Percentiles rank a stretch among this genome's conserved stretches.
These are phyloP conservation scores for Boletus reticulatus DNA, from an alignment of 768 basidiomycete species.

Conservation along the genomic window DNA sequence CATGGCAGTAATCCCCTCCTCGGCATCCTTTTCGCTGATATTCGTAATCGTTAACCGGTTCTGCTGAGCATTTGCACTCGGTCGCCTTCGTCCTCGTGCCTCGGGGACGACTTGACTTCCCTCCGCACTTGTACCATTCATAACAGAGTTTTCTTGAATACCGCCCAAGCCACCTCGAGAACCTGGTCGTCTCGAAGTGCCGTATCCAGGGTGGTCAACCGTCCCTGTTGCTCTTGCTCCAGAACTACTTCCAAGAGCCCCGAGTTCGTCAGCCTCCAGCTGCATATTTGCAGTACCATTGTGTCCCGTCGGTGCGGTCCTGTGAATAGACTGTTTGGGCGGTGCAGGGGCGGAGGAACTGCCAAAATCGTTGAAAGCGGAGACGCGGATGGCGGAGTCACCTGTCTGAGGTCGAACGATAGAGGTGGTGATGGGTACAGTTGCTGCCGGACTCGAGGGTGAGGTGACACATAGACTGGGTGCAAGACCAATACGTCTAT, in stretches of 20 bases:
- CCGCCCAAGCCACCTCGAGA: constrained; percentile 19
- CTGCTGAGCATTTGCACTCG: constrained; percentile 26
- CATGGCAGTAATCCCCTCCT: constrained; percentile 19
- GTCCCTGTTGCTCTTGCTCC: constrained; percentile 15
- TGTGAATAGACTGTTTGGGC: constrained; percentile 23
- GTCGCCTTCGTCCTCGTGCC: constrained; percentile 31
- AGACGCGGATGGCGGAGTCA: constrained; percentile 16
- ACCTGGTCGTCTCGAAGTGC: constrained; percentile 12
- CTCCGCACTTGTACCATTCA: constrained; percentile 3
- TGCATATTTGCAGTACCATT: constrained; percentile 16
- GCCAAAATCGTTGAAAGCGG: constrained; percentile 7
- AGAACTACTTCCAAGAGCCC: constrained; percentile 13
- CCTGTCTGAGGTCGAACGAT: constrained; percentile 20
- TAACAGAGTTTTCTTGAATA: constrained; percentile 22
- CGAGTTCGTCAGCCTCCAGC: constrained; percentile 21
- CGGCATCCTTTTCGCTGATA: constrained; percentile 40
- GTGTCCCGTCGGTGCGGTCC: constrained; percentile 27
- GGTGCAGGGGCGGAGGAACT: constrained; percentile 7
- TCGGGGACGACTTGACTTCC: neutral
- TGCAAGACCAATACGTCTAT: constrained; percentile 49
- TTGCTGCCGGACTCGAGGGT: constrained; percentile 28
- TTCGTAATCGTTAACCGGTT: constrained; percentile 45
- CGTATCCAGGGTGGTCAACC: constrained; percentile 29
- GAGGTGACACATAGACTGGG: constrained; percentile 37
- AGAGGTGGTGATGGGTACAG: constrained; percentile 28